These are phyloP conservation scores for Aureobasidium leucospermi DNA, from an alignment of 2,329 filamentous ascomycete genomes.

Conservation along the genomic window DNA sequence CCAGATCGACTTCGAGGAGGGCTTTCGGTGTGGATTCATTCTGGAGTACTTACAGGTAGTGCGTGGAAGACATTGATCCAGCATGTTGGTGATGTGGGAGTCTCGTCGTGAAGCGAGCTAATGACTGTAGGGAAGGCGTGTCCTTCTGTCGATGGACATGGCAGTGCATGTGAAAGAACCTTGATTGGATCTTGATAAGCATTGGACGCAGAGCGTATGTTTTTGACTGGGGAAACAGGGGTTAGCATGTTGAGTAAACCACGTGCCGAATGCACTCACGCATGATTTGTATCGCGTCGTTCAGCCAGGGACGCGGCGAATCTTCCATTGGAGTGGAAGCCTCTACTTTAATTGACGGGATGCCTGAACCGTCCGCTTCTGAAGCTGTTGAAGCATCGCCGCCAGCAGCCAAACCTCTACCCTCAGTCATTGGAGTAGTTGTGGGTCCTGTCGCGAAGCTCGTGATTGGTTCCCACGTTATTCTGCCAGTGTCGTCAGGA, in stretches of 20 bases:
- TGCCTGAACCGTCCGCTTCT: neutral
- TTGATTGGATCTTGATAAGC: constrained; percentile 35
- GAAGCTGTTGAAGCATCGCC: constrained; percentile 9
- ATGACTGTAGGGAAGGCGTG: constrained; percentile 50
- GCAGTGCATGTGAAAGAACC: constrained; percentile 54
- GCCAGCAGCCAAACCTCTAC: constrained; percentile 12
- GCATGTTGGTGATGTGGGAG: constrained; percentile 43
- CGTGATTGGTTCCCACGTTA: constrained; percentile 32
- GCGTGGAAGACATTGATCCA: constrained; percentile 61
- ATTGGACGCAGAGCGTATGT: constrained; percentile 25
- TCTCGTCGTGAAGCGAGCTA: constrained; percentile 46
- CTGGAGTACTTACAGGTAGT: constrained; percentile 34
- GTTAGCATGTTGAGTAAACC: neutral
- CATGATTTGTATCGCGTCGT: constrained; percentile 22
- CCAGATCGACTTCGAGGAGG: neutral
- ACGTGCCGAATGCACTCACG: constrained; percentile 19
- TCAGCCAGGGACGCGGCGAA: constrained; percentile 20
- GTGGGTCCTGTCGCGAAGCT: constrained; percentile 29
- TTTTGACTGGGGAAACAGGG: constrained; percentile 27
- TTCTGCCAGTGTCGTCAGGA: constrained; percentile 35
- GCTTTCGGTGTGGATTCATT: neutral
- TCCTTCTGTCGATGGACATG: constrained; percentile 44
- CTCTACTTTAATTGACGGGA: constrained; percentile 10
- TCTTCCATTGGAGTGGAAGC: neutral
- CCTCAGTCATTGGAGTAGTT: constrained; percentile 35